Percentiles rank a stretch among this genome's conserved stretches.
Evolutionary conservation across 2,329 filamentous ascomycete species (phyloP).

Genomic region (Gnomoniopsis smithogilvyi): DNA sequence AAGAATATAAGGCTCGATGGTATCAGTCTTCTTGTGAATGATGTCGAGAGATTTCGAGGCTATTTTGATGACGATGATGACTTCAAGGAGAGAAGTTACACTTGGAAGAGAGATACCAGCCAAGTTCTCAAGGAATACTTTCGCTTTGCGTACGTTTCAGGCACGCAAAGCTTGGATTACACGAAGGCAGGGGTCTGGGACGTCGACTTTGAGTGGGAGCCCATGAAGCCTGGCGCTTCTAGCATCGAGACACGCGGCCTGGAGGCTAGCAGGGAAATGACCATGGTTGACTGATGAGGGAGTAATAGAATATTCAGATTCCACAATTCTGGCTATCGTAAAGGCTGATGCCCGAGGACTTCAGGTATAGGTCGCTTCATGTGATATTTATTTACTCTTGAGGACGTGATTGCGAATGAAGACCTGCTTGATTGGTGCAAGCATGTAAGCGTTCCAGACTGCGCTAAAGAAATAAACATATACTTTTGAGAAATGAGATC

Average conservation of each 20-base stretch:
- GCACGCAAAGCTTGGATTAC: conserved; percentile 64
- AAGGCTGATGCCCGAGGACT: too few relatives aligned
- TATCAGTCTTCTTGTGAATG: conserved; percentile 77
- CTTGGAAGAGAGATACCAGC: conserved; percentile 53
- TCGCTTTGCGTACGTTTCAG: conserved; percentile 70
- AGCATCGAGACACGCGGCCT: conserved; percentile 31
- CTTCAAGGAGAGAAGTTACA: conserved; percentile 41
- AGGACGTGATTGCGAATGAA: too few relatives aligned
- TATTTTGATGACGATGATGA: conserved; percentile 60
- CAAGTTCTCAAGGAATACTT: conserved; percentile 65
- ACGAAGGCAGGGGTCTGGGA: conserved; percentile 73
- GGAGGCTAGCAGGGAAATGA: conserved; percentile 16
- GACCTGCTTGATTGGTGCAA: too few relatives aligned
- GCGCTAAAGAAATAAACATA: too few relatives aligned
- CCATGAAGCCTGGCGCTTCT: conserved; percentile 62
- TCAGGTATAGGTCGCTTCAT: too few relatives aligned
- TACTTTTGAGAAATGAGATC: too few relatives aligned
- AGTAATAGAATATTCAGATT: too few relatives aligned
- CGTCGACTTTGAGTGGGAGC: conserved; percentile 59
- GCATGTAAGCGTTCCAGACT: too few relatives aligned
- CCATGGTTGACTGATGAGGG: conserved; percentile 7
- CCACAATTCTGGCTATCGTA: too few relatives aligned
- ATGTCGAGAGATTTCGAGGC: conserved; percentile 75
- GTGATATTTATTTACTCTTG: too few relatives aligned
- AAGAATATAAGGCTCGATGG: conserved; percentile 59